These are phyloP conservation scores for Echeveria elegans DNA, from an alignment of 164 flowering plant genomes.

Conservation along the genomic window DNA sequence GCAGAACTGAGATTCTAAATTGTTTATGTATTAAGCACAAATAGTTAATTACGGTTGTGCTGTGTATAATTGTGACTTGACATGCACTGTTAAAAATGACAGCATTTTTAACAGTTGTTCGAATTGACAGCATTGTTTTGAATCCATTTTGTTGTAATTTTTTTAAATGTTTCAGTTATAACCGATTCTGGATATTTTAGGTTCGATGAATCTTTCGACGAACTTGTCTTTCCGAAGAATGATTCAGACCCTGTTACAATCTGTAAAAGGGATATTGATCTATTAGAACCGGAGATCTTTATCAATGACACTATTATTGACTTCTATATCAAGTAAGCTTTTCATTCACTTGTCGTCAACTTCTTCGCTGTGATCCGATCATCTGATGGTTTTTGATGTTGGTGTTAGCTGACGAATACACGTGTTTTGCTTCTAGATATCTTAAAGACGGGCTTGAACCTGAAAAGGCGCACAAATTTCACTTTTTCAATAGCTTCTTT, in stretches of 20 bases:
- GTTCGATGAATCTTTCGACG: constrained; percentile 64
- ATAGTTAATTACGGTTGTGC: background rate
- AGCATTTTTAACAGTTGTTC: background rate
- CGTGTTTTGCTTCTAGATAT: constrained; percentile 41
- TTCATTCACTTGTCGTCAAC: background rate
- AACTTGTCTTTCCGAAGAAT: constrained; percentile 82
- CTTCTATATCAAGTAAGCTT: constrained; percentile 84
- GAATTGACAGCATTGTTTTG: background rate
- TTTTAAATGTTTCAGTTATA: background rate
- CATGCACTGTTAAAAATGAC: background rate
- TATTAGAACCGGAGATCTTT: constrained; percentile 67
- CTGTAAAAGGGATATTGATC: constrained; percentile 81
- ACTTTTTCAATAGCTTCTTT: constrained; percentile 93
- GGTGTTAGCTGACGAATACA: background rate
- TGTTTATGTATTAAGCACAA: background rate
- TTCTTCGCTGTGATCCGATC: background rate
- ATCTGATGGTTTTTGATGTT: background rate
- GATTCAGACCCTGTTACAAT: constrained; percentile 91
- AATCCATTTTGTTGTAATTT: too few species aligned
- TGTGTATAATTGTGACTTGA: background rate
- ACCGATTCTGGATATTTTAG: constrained; percentile 30
- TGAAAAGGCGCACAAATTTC: constrained; percentile 48
- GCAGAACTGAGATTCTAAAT: background rate
- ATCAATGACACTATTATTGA: constrained; percentile 73
- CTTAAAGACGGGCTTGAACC: constrained; percentile 53